Conservation (phyloP, 352 stramenopile species). For the Thraustochytrium striatum region DNA sequence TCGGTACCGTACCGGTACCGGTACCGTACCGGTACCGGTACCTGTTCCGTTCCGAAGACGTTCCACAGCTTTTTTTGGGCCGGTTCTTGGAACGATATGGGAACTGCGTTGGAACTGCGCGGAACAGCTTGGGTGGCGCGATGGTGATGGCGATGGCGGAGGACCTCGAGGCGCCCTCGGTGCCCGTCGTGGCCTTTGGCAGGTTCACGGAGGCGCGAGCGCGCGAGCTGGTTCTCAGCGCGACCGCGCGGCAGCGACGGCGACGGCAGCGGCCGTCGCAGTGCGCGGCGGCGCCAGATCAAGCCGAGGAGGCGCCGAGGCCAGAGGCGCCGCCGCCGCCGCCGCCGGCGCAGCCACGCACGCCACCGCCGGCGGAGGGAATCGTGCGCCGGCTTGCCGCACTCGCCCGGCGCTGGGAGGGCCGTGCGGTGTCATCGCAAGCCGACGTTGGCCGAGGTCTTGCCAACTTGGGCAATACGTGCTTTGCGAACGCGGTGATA, state of each 20-base stretch:
- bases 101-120: too few relatives aligned
- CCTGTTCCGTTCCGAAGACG: too few relatives aligned
- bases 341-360: not conserved
- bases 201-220: conserved; percentile 12
- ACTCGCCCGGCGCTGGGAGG: not conserved
- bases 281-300: not conserved
- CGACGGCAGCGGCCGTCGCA: not conserved
- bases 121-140: too few relatives aligned
- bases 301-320: not conserved
- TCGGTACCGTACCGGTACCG: too few relatives aligned
- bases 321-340: not conserved
- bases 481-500: conserved; percentile 34
- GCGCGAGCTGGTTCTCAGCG: not conserved
- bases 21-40: too few relatives aligned
- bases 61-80: too few relatives aligned
- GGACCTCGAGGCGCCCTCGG: too few relatives aligned
- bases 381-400: not conserved
- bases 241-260: not conserved
- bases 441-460: not conserved
- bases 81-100: too few relatives aligned
- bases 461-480: conserved; percentile 40
- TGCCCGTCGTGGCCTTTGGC: conserved; percentile 25
- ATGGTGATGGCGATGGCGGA: too few relatives aligned
- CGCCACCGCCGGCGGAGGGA: too few relatives aligned
- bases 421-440: not conserved